Percentiles rank a stretch among this genome's conserved stretches.
phyloP scores from a whole-genome alignment of 2,329 filamentous ascomycete species.

The Fusarium algeriense region DNA sequence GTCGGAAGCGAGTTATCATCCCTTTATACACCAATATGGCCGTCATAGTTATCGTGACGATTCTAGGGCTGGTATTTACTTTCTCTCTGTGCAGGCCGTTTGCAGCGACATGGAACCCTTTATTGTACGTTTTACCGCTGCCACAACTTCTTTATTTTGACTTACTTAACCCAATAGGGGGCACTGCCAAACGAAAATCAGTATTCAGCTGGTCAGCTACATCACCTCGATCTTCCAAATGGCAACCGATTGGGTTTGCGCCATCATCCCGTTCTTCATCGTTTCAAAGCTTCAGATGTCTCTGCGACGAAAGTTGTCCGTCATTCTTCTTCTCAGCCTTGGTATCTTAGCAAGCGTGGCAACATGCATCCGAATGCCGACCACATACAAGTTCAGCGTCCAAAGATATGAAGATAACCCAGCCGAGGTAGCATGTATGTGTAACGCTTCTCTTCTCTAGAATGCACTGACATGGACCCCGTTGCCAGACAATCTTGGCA shows the following conservation, averaged over 20 bases:
- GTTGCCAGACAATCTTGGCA: slow-evolving; percentile 4
- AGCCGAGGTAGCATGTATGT: slow-evolving; percentile 3
- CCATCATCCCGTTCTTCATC: slow-evolving; percentile 4
- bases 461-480: background rate
- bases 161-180: background rate
- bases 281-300: background rate
- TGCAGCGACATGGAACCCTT: slow-evolving; percentile 9
- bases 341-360: background rate
- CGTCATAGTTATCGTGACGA: slow-evolving; percentile 1
- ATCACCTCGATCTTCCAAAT: background rate
- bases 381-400: background rate
- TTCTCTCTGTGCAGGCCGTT: slow-evolving; percentile 8
- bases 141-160: accelerated
- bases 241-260: slow-evolving; percentile 5
- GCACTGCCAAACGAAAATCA: background rate
- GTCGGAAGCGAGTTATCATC: background rate
- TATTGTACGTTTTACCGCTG: background rate
- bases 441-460: background rate
- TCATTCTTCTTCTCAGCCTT: background rate
- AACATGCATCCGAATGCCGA: slow-evolving; percentile 11
- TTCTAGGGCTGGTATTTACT: background rate
- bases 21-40: slow-evolving; percentile 16
- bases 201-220: background rate
- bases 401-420: background rate
- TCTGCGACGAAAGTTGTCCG: background rate